Evolutionary conservation across 768 basidiomycete species (phyloP), one percentile per base, ranked within the genome.

Genomic region (Amanita thiersii): DNA sequence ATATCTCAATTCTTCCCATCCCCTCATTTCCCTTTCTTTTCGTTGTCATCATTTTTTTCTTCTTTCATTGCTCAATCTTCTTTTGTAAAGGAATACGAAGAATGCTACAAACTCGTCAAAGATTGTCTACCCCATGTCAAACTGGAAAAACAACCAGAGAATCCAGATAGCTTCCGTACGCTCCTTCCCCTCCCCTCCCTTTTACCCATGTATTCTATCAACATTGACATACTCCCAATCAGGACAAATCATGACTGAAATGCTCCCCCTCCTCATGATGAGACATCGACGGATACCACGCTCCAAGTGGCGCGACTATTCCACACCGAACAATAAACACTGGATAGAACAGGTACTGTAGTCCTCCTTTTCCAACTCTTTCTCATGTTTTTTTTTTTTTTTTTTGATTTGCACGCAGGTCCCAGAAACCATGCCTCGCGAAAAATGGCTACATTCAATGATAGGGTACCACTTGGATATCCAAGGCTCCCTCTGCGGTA

Each of bases 201-300:
- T 10, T 42, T 43, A 15, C 17, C 12, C 8, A n/a, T 26, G 14
- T 25, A 28, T 5, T 43, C 7, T 32, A 24, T 34, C 25, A 7
- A 20, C n/a, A 14, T 14, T 5, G 25, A 14, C 5, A 32, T 33
- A 38, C 47, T 53, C 17, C 48, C 41, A 36, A 25, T 44, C 43
- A 87, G 86, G 84, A 15, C 72, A 75, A 53, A 63, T 83, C 50
- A 78, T 88, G 57, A 77, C 79, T 12, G 69, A 80, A 49, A 80
- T 87, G 68, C 62, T 88, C 7, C 86, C 86, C 0, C 64, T 87
- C 9, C 77, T 87, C 50, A 86, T 88, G 86, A 87, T 87, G 86
- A 66, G 85, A 11, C 86, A 87, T 57, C 69, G 85, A 42, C 77
- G 86, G 28, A 82, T 87, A 59, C 82, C 86, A 1, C 68, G 85